Conservation (phyloP, 1,284 basidiomycete species). For the Fomitopsis palustris region DNA sequence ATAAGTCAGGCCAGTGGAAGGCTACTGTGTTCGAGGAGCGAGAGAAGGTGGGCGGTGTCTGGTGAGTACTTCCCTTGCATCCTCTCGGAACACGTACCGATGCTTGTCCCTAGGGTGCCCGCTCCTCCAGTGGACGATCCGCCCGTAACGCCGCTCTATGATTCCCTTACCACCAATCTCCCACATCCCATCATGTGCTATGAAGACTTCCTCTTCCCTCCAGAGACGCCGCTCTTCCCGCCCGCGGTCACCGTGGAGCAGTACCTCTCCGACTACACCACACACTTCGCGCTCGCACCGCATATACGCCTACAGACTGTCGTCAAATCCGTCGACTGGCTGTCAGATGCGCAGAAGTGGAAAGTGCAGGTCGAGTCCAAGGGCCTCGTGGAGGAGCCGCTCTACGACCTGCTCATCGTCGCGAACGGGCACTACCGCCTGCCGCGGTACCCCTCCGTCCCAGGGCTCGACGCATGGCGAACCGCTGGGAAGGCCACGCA, state of each 20-base stretch:
- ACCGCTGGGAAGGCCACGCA: constrained; percentile 47
- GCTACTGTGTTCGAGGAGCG: constrained; percentile 59
- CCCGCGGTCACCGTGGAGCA: constrained; percentile 48
- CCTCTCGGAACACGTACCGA: background rate
- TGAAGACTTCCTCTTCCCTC: constrained; percentile 58
- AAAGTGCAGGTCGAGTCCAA: constrained; percentile 27
- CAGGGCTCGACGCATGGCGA: constrained; percentile 60
- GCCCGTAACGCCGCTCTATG: constrained; percentile 68
- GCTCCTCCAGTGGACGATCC: constrained; percentile 45
- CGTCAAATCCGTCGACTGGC: constrained; percentile 44
- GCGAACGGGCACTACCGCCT: constrained; percentile 71
- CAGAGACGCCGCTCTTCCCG: constrained; percentile 67
- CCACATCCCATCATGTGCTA: constrained; percentile 75
- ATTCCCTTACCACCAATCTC: constrained; percentile 72
- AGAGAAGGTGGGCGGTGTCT: constrained; percentile 66
- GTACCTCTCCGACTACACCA: constrained; percentile 61
- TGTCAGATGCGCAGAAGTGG: constrained; percentile 36
- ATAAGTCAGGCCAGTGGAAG: constrained; percentile 54
- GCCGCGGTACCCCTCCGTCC: constrained; percentile 56
- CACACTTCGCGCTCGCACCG: constrained; percentile 49
- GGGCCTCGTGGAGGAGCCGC: constrained; percentile 22
- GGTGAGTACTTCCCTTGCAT: constrained; percentile 40
- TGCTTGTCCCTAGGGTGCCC: constrained; percentile 46
- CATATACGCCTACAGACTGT: constrained; percentile 53
- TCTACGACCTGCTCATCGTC: constrained; percentile 62